phyloP scores from a whole-genome alignment of 164 flowering plant genomes.

The Vitis riparia region DNA sequence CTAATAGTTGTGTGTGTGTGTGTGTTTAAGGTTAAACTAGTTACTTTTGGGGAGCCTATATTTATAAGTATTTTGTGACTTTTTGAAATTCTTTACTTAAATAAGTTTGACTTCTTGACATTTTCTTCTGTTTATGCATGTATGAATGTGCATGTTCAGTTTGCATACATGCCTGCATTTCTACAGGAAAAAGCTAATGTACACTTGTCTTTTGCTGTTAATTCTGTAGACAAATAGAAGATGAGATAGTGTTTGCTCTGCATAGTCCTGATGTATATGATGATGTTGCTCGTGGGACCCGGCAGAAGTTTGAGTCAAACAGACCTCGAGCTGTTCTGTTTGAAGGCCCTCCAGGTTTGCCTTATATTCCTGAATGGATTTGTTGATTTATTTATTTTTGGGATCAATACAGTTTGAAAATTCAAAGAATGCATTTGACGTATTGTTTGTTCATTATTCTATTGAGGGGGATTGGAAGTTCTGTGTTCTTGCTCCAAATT shows the following conservation, averaged over 20 bases:
- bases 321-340: conserved; percentile 96
- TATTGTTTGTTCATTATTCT: too few species aligned
- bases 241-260: conserved; percentile 75
- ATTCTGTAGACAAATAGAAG: conserved; percentile 79
- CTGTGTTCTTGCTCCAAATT: neutral
- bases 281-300: conserved; percentile 92
- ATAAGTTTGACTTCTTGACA: neutral
- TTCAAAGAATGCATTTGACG: neutral
- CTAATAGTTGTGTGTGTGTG: too few species aligned
- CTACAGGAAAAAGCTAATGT: neutral
- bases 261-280: conserved; percentile 90
- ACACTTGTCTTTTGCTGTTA: neutral
- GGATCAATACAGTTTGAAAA: too few species aligned
- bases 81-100: too few species aligned
- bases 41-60: too few species aligned
- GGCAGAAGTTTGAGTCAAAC: conserved; percentile 88
- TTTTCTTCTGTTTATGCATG: neutral
- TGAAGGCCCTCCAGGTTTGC: conserved; percentile 98
- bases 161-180: neutral
- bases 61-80: too few species aligned
- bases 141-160: neutral
- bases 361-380: neutral
- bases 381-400: neutral
- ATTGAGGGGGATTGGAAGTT: too few species aligned
- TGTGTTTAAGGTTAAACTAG: too few species aligned